A percentile compares a stretch with the other conserved stretches of the same genome.
Evolutionary conservation across 2,329 filamentous ascomycete species (phyloP).

Genomic region (Amylocarpus encephaloides): DNA sequence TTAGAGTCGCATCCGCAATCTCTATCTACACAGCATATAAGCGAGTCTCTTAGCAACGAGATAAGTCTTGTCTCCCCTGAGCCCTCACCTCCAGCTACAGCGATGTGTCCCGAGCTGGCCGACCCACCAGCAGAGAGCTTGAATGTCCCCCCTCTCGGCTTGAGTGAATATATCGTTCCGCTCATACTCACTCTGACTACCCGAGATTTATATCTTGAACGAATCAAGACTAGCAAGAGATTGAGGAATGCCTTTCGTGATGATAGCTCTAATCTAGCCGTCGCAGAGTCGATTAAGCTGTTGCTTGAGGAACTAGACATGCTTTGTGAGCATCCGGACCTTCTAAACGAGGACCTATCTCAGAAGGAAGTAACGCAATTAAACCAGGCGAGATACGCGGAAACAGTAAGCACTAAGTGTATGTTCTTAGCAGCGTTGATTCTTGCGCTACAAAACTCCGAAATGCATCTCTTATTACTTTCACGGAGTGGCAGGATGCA

Average conservation of each 20-base stretch:
- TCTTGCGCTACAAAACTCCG: slow-evolving; percentile 36
- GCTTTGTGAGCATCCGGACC: slow-evolving; percentile 52
- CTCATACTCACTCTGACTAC: slow-evolving; percentile 49
- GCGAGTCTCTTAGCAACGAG: too few species aligned
- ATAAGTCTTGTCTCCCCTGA: not conserved
- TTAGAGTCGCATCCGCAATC: too few species aligned
- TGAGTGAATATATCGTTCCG: slow-evolving; percentile 46
- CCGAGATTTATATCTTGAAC: slow-evolving; percentile 46
- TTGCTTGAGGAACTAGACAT: slow-evolving; percentile 47
- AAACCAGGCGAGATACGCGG: slow-evolving; percentile 44
- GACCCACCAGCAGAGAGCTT: slow-evolving; percentile 1
- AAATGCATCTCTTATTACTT: slow-evolving; percentile 47
- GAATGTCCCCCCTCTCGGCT: slow-evolving; percentile 21
- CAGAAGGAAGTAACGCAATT: slow-evolving; percentile 35
- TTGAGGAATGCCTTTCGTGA: slow-evolving; percentile 45
- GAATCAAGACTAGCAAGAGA: slow-evolving; percentile 39
- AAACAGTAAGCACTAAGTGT: slow-evolving; percentile 53
- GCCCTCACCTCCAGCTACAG: slow-evolving; percentile 6
- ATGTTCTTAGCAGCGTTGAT: slow-evolving; percentile 53
- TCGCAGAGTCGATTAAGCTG: slow-evolving; percentile 43
- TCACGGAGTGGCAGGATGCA: slow-evolving; percentile 44
- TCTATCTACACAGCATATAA: too few species aligned
- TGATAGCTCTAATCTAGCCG: slow-evolving; percentile 33
- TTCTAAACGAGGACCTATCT: slow-evolving; percentile 39
- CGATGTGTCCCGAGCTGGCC: not conserved